Evolutionary conservation across 192 early-diverging fungal genomes (phyloP), one percentile per base, ranked within the genome.

Genomic region (Dispira parvispora): DNA sequence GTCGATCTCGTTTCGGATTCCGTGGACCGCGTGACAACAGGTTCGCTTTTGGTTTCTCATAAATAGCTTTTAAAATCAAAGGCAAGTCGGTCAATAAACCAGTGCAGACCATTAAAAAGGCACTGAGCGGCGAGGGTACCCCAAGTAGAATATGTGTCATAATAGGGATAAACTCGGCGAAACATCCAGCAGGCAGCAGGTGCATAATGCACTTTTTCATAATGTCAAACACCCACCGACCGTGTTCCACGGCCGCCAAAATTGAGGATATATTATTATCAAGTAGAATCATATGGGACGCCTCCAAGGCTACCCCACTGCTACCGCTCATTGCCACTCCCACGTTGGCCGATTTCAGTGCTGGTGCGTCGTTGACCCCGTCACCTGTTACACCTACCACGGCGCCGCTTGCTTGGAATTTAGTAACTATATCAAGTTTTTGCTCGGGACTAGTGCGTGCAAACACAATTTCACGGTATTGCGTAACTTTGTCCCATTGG

Each of bases 291-390:
- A 88, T 79, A 60, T 81, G 81, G 10, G 80, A 79, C 44, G 80
- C 84, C 32, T 80, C 84, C 62, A 78, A 82, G 16, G 82, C 79
- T 6, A 89, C 87, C 65, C 90, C 89, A 0, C 84, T 83, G 46
- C 91, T 89, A 62, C 75, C 70, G 14, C 85, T 90, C 78, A 96
- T 87, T 50, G 93, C 88, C 45, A 96, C 77, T 44, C 90, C 90
- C 38, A 96, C 80, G 66, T 92, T 79, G 12, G 93, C 90, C 16
- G 84, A 82, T 62, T 86, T 90, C 54, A 96, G 77, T n/a, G 93
- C 89, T 23, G 91, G 89, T 52, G 89, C 80, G 63, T 96, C 93
- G 66, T 94, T 94, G 14, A 89, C 87, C 57, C 90, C 93, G 69
- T 96, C 92, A 62, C 92, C 92, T 23, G 89, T 92, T 18, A 92